A percentile compares a stretch with the other conserved stretches of the same genome.
phyloP scores from a whole-genome alignment of 2,329 filamentous ascomycete genomes.

The Penicillium sp. region DNA sequence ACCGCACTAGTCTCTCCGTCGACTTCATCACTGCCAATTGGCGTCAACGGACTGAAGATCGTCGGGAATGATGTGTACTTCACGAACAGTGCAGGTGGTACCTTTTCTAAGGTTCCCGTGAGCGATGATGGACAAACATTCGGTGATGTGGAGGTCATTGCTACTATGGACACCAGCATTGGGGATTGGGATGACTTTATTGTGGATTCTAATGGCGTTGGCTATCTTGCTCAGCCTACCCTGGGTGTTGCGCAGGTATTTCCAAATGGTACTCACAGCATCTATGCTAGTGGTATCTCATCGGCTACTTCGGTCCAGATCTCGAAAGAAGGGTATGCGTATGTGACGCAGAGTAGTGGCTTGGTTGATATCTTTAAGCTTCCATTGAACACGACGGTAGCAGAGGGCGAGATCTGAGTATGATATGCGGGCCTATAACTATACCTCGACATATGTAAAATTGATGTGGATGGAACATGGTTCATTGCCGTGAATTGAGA shows the following conservation, averaged over 20 bases:
- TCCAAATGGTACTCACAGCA: slow-evolving; percentile 5
- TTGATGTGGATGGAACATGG: background rate
- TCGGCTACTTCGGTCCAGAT: slow-evolving; percentile 9
- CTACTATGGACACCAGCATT: background rate
- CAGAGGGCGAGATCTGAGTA: background rate
- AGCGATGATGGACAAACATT: background rate
- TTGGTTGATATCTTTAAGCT: background rate
- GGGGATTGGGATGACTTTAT: slow-evolving; percentile 18
- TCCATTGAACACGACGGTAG: background rate
- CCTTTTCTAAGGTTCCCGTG: slow-evolving; percentile 9
- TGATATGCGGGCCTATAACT: background rate
- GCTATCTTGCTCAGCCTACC: slow-evolving; percentile 13
- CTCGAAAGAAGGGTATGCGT: background rate
- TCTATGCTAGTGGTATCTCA: slow-evolving; percentile 5
- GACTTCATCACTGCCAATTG: slow-evolving; percentile 11
- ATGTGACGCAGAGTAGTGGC: background rate
- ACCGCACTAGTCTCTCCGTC: background rate
- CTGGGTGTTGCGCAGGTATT: slow-evolving; percentile 7
- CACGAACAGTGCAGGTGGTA: slow-evolving; percentile 9
- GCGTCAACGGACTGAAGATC: slow-evolving; percentile 20
- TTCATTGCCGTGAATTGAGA: too few species aligned
- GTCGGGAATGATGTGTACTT: slow-evolving; percentile 12
- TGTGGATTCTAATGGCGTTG: slow-evolving; percentile 8
- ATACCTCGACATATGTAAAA: background rate
- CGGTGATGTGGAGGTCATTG: slow-evolving; percentile 7